Evolutionary conservation across 2,329 filamentous ascomycete genomes (phyloP), one percentile per base, ranked within the genome.

Genomic region (Cyphellophora attinorum): DNA sequence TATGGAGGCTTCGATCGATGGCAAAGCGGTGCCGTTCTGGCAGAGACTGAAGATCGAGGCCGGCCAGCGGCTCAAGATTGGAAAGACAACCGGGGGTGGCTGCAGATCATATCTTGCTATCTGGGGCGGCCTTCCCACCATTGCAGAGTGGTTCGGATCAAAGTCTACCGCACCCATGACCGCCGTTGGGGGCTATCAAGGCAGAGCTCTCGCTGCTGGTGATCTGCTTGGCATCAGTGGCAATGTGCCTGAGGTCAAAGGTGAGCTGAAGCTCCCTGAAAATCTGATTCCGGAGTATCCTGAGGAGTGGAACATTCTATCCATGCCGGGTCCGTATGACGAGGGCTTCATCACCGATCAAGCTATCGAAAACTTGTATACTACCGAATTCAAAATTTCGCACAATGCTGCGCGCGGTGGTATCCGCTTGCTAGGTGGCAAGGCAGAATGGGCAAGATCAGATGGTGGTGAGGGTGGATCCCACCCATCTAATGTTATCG

Each of bases 381-480:
- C 56, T 4, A 70, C 67, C 0, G 55, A 63, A n/a, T 78, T 72
- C 70, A 72, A 71, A 31, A 61, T 79, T 2, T 72, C 68, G 0
- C 74, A 79, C 45, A 79, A 79, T 39, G 67, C 71, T 1, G 71
- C 69, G 10, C 60, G 76, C 37, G 72, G 67, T 27, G 76, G 74
- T 0, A 72, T 80, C 16, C 65, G 76, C 5, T 60, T 81, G 0
- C 53, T 74, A 2, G 76, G 76, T 0, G 73, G 74, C 0, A 63
- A 66, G 1, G 72, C 72, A 0, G 64, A 68, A 41, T 81, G 71
- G 68, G 70, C 73, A 11, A 60, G 76, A 5, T 51, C 64, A 19
- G 67, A 74, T 42, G 76, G 76, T 8, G 76, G 75, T 0, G 74
- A 77, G 40, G 76, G 74, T 5, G 76, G 76, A 8, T 64, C 70